Evolutionary conservation across 192 early-diverging fungal species (phyloP).

Genomic region (Rhizophlyctis rosea): DNA sequence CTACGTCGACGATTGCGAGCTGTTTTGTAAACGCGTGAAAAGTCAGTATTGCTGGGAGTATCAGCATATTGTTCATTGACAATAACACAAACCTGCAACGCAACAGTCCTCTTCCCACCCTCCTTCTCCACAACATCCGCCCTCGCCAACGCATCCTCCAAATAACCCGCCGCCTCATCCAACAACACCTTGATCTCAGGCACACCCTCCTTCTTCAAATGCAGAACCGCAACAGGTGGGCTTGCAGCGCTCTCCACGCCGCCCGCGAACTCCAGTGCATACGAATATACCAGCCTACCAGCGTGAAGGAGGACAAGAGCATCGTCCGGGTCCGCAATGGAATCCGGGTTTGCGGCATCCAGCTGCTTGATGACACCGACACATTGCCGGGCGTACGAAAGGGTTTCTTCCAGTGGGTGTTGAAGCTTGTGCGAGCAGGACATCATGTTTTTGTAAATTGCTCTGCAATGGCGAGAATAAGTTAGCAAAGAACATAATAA

Average conservation of each 20-base stretch:
- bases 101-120: constrained; percentile 14
- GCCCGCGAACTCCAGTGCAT: constrained; percentile 24
- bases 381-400: neutral
- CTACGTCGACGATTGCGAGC: constrained; percentile 26
- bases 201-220: neutral
- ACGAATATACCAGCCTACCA: constrained; percentile 12
- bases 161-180: constrained; percentile 17
- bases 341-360: neutral
- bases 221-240: constrained; percentile 29
- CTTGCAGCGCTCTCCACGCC: constrained; percentile 22
- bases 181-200: constrained; percentile 16
- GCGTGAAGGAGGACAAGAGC: neutral
- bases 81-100: constrained; percentile 17
- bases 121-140: neutral
- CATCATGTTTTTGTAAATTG: neutral
- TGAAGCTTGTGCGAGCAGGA: neutral
- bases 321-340: neutral
- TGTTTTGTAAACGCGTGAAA: neutral
- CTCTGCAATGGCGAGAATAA: neutral
- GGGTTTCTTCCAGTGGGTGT: neutral
- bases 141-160: constrained; percentile 6
- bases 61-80: neutral
- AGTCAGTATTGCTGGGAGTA: neutral
- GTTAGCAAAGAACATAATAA: neutral
- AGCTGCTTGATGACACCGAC: neutral